Base-by-base conservation (phyloP, 495 filamentous ascomycete genomes). In the Talaromyces borbonicus region DNA sequence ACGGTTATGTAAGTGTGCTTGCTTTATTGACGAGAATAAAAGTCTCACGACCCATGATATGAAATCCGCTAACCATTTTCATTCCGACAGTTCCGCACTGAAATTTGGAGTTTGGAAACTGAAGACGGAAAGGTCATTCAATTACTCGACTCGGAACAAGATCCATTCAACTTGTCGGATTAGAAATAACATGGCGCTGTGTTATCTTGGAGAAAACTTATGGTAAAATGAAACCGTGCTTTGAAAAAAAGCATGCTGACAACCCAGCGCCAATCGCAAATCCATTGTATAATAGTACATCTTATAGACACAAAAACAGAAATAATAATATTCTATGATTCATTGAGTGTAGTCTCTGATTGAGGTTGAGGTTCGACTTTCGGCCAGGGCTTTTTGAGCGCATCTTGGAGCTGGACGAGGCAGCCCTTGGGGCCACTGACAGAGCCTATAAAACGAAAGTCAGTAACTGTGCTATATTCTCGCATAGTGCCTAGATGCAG, bases 311-410 rank as follows among this genome's bases (percentile, higher is more conserved):
- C 40, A 29, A 24, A 49, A 53, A 43, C 32, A 14, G 32, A 14
- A 45, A 8, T 50, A n/a, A n/a, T n/a, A 40, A 35, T 43, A 33
- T 43, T 30, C 36, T 35, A 56, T 49, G 63, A 60, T 60, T 56
- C 61, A 56, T 72, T 77, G 42, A 58, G 59, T 52, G 63, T 45
- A 61, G 41, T 50, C 67, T 68, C 46, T 44, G 64, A 63, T 36
- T 24, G 16, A 24, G 31, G 43, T 8, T 15, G 5, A 5, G 43
- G 4, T n/a, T 46, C 43, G 11, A 36, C 18, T 33, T 33, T 67
- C 36, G 87, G 86, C 76, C 85, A 87, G 24, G 83, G 78, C 73
- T 90, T 92, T 77, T 93, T 94, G 60, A 90, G 76, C 8, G 90
- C 87, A 69, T 97, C 90, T 56, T 92, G 84, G 44, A 97, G 75